Percentiles rank a stretch among this genome's conserved stretches.
These are phyloP conservation scores for Morella rubra DNA, from an alignment of 306 rosid genomes.

Conservation along the genomic window DNA sequence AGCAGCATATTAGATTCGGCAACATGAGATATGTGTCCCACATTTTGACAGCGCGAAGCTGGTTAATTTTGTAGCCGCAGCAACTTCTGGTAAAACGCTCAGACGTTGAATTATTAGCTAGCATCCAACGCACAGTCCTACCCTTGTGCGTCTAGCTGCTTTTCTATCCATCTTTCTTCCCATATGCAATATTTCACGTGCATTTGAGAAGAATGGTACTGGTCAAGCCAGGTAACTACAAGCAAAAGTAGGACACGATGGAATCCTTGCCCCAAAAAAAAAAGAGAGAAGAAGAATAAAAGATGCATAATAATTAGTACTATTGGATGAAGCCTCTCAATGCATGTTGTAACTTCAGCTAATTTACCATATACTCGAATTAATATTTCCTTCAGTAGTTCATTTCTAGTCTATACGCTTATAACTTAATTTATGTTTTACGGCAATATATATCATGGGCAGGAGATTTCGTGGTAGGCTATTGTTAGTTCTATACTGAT, in stretches of 20 bases:
- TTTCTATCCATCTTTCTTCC: not conserved
- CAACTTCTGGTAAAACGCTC: not conserved
- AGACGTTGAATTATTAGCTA: not conserved
- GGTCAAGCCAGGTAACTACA: no score
- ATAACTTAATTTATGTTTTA: not conserved
- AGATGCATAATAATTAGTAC: no score
- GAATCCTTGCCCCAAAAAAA: no score
- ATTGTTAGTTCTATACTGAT: no score
- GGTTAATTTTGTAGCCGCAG: not conserved
- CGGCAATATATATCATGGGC: slow-evolving; percentile 12
- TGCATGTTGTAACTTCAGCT: not conserved
- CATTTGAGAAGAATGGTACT: no score
- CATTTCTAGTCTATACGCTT: slow-evolving; percentile 1
- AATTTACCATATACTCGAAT: not conserved
- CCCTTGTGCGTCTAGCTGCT: not conserved
- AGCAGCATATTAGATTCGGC: not conserved
- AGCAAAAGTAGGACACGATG: no score
- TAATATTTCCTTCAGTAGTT: not conserved
- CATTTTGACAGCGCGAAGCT: not conserved
- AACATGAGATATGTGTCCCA: slow-evolving; percentile 2
- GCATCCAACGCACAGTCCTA: no score
- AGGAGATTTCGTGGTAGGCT: not conserved
- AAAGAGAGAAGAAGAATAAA: no score
- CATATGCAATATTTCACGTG: no score
- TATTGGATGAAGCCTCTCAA: no score